Base-by-base conservation (phyloP, 73 alveolate species). In the Paramecium tetraurelia region DNA sequence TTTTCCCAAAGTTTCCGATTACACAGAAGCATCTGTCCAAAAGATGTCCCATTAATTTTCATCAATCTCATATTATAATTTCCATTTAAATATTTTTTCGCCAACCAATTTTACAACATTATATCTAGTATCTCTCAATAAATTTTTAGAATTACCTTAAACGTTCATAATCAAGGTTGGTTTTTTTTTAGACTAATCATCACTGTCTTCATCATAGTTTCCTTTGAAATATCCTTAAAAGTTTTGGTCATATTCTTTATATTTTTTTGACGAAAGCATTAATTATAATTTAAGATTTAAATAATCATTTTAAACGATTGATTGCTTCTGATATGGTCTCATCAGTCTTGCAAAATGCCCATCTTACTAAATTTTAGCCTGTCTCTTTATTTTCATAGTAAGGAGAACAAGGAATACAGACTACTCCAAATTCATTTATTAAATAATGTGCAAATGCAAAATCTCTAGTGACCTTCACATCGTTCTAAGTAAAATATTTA, bases 61-160 rank as follows among this genome's bases (percentile, higher is more conserved):
- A 72, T 59, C 89, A 46, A 24, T 92, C 27, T 53, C 90, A 83
- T 48, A 86, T 38, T 89, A 29, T 41, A 58, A 36, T 87, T 86
- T 75, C 96, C 95, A 53, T 50, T 93, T 93, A 92, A 92, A 95
- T 21, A 92, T 84, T 22, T 95, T 92, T 21, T 84, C 89, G 0
- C 96, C 98, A 3, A 95, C 98, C 89, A 94, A 94, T 29, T 96
- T 40, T 0, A 95, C 95, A 5, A 95, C 96, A 58, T 90, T 87
- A 92, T 95, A 95, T 86, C 92, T 75, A 14, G 98, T 96, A 59
- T 95, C 84, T 63, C 41, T 31, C 3, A 7, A 14, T 33, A 27
- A 6, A 12, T 6, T 18, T 53, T 18, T 53, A 1, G 16, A 27
- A 63, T 63, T 63, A 63, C 84, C 93, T 20, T 92, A 83, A 21